Evolutionary conservation across 2,329 filamentous ascomycete species (phyloP).

Genomic region (Lachnellula hyalina): DNA sequence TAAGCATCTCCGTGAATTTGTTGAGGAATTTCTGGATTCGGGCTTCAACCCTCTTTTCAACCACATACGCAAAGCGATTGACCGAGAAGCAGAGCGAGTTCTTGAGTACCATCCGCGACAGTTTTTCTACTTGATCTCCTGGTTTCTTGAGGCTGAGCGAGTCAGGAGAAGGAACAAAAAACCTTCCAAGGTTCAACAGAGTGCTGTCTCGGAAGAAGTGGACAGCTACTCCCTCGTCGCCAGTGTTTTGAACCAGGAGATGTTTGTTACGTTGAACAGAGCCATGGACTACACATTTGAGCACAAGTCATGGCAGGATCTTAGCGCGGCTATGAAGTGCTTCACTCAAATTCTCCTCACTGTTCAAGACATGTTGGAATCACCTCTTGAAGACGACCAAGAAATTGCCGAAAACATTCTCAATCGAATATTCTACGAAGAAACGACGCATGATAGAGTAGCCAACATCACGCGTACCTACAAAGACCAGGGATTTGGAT

Average conservation of each 20-base stretch:
- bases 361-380: slow-evolving; percentile 86
- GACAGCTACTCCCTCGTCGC: slow-evolving; percentile 85
- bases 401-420: slow-evolving; percentile 98
- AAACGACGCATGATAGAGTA: slow-evolving; percentile 84
- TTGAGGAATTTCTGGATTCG: slow-evolving; percentile 90
- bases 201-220: slow-evolving; percentile 45
- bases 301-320: slow-evolving; percentile 78
- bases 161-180: slow-evolving; percentile 59
- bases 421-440: slow-evolving; percentile 97
- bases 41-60: slow-evolving; percentile 90
- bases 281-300: slow-evolving; percentile 75
- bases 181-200: slow-evolving; percentile 44
- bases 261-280: slow-evolving; percentile 81
- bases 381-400: slow-evolving; percentile 82
- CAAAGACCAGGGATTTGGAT: slow-evolving; percentile 90
- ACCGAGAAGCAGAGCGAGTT: slow-evolving; percentile 80
- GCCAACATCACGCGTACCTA: slow-evolving; percentile 77
- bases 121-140: slow-evolving; percentile 87
- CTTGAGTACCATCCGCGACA: slow-evolving; percentile 72
- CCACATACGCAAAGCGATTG: slow-evolving; percentile 81
- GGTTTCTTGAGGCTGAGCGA: slow-evolving; percentile 87
- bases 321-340: slow-evolving; percentile 85
- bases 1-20: slow-evolving; percentile 72
- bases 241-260: slow-evolving; percentile 87
- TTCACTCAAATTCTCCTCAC: slow-evolving; percentile 93